These are phyloP conservation scores for Ceratobasidium sp. DNA, from an alignment of 1,284 basidiomycete genomes.

Conservation along the genomic window DNA sequence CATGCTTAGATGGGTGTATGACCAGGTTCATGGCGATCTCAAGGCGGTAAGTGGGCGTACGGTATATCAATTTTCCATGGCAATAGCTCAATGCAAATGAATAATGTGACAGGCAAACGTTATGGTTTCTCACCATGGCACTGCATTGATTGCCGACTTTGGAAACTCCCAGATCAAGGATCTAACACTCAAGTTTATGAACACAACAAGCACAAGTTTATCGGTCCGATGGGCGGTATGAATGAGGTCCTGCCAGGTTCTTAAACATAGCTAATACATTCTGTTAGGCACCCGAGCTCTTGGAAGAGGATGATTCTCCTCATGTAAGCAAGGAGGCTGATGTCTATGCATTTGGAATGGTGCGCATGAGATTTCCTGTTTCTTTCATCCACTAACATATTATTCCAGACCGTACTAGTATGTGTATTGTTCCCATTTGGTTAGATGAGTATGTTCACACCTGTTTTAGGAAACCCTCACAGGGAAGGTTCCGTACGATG, in stretches of 20 bases:
- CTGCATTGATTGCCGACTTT: background rate
- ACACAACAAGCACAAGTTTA: background rate
- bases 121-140: background rate
- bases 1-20: too few species aligned
- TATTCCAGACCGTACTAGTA: background rate
- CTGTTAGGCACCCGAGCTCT: background rate
- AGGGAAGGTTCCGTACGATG: conserved; percentile 52
- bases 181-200: background rate
- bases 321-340: background rate
- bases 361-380: background rate
- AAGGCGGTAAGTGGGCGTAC: too few species aligned
- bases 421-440: conserved; percentile 42
- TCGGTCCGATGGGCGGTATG: background rate
- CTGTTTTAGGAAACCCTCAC: conserved; percentile 45
- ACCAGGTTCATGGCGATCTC: too few species aligned
- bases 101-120: conserved; percentile 12
- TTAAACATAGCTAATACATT: too few species aligned
- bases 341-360: conserved; percentile 4
- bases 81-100: too few species aligned
- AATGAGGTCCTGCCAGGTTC: background rate
- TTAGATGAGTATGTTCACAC: conserved; percentile 47
- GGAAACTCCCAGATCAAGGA: background rate
- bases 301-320: too few species aligned
- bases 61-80: too few species aligned
- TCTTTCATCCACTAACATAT: background rate